Percentiles rank a stretch among this genome's conserved stretches.
Conservation (phyloP, 2,329 filamentous ascomycete genomes). For the Thielaviopsis populi region DNA sequence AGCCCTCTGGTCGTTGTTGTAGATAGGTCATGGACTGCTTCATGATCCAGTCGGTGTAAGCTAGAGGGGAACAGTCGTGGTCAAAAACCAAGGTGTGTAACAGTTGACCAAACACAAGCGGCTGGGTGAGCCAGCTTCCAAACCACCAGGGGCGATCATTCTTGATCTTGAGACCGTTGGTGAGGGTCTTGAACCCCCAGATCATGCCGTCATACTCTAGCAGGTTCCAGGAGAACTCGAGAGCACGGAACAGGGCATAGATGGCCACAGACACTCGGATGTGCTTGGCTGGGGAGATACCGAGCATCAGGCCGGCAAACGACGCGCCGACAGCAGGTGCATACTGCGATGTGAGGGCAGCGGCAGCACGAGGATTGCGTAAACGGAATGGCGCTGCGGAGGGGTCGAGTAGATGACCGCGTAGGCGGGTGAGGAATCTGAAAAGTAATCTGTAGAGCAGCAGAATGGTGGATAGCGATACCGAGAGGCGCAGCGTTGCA, state of each 20-base stretch:
- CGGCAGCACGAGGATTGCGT: conserved; percentile 64
- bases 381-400: conserved; percentile 65
- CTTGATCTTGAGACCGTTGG: conserved; percentile 30
- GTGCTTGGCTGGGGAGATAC: conserved; percentile 50
- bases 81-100: conserved; percentile 66
- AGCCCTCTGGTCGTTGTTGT: conserved; percentile 52
- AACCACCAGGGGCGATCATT: conserved; percentile 65
- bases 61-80: conserved; percentile 52
- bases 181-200: conserved; percentile 37
- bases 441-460: conserved; percentile 80
- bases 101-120: conserved; percentile 59
- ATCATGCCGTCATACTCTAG: conserved; percentile 58
- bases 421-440: conserved; percentile 72
- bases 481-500: conserved; percentile 58
- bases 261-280: conserved; percentile 69
- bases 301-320: conserved; percentile 68
- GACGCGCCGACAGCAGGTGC: conserved; percentile 85
- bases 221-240: conserved; percentile 78
- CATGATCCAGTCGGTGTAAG: conserved; percentile 40
- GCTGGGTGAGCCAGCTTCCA: conserved; percentile 70
- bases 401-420: conserved; percentile 63
- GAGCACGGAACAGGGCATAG: conserved; percentile 61
- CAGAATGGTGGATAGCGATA: conserved; percentile 72
- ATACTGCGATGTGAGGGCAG: conserved; percentile 63
- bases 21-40: conserved; percentile 68